phyloP scores from a whole-genome alignment of 352 stramenopile species.

The Pythium catenulatum region DNA sequence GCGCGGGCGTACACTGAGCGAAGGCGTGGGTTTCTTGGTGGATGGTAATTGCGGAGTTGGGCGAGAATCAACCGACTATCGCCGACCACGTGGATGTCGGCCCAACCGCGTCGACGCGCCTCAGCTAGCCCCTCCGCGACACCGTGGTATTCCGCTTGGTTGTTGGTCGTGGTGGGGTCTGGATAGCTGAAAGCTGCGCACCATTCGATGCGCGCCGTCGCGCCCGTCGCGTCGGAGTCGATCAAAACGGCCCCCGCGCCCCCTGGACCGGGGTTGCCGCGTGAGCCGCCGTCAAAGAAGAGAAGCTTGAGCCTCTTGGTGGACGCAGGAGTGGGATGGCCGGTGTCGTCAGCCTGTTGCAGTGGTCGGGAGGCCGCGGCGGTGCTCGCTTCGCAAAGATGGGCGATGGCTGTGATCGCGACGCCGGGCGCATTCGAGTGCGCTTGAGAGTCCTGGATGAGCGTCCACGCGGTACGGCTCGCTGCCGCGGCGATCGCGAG shows the following conservation, averaged over 20 bases:
- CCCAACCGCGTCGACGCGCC: not conserved
- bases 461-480: too few species aligned
- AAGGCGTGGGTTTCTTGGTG: not conserved
- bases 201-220: not conserved
- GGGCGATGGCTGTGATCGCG: too few species aligned
- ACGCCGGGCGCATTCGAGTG: too few species aligned
- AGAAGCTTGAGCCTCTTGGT: too few species aligned
- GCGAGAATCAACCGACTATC: constrained; percentile 26
- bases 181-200: constrained; percentile 15
- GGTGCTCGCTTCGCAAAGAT: too few species aligned
- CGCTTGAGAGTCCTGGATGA: too few species aligned
- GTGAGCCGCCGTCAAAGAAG: constrained; percentile 25
- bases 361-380: too few species aligned
- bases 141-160: constrained; percentile 27
- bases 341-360: too few species aligned
- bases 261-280: constrained; percentile 8
- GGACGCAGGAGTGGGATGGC: too few species aligned
- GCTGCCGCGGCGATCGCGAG: too few species aligned
- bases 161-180: constrained; percentile 24
- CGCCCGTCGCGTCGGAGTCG: not conserved
- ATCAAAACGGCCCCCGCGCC: not conserved
- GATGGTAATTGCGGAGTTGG: not conserved
- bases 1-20: not conserved
- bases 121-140: not conserved
- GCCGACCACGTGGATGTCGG: not conserved